These are phyloP conservation scores for Coccinonectria pachysandricola DNA, from an alignment of 2,329 filamentous ascomycete species.

Conservation along the genomic window DNA sequence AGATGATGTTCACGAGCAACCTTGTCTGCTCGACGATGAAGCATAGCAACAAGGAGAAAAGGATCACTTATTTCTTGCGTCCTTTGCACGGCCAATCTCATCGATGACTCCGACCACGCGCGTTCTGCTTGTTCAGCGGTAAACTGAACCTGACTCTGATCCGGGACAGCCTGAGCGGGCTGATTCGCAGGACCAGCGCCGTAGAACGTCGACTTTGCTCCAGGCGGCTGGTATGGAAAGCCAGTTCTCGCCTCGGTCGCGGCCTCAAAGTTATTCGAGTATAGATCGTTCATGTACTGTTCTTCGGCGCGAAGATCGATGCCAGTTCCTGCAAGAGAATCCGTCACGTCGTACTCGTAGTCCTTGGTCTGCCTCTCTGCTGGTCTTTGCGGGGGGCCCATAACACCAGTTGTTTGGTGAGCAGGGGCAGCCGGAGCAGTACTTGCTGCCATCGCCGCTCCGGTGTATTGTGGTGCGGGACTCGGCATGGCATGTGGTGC, in stretches of 20 bases:
- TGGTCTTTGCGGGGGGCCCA: slow-evolving; percentile 51
- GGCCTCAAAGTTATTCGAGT: slow-evolving; percentile 39
- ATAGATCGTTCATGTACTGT: slow-evolving; percentile 63
- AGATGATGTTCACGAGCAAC: slow-evolving; percentile 49
- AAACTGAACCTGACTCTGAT: slow-evolving; percentile 50
- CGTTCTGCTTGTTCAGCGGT: slow-evolving; percentile 55
- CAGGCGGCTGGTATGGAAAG: slow-evolving; percentile 40
- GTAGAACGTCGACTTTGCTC: slow-evolving; percentile 48
- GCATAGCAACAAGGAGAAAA: slow-evolving; percentile 57
- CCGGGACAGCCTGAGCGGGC: slow-evolving; percentile 35
- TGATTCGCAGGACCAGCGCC: slow-evolving; percentile 58
- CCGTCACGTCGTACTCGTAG: slow-evolving; percentile 63
- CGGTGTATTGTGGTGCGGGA: slow-evolving; percentile 17
- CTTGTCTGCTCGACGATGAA: slow-evolving; percentile 48
- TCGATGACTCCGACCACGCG: slow-evolving; percentile 56
- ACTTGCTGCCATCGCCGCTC: slow-evolving; percentile 11
- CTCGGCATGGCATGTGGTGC: slow-evolving; percentile 19
- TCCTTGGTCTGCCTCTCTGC: slow-evolving; percentile 53
- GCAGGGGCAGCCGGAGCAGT: slow-evolving; percentile 13
- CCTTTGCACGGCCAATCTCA: slow-evolving; percentile 45
- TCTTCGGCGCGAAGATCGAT: slow-evolving; percentile 84
- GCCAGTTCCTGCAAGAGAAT: slow-evolving; percentile 74
- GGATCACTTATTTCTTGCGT: slow-evolving; percentile 64
- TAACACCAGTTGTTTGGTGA: slow-evolving; percentile 24
- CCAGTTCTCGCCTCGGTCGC: slow-evolving; percentile 42